Conservation (phyloP, 2,329 filamentous ascomycete genomes). For the Metarhizium brunneum region DNA sequence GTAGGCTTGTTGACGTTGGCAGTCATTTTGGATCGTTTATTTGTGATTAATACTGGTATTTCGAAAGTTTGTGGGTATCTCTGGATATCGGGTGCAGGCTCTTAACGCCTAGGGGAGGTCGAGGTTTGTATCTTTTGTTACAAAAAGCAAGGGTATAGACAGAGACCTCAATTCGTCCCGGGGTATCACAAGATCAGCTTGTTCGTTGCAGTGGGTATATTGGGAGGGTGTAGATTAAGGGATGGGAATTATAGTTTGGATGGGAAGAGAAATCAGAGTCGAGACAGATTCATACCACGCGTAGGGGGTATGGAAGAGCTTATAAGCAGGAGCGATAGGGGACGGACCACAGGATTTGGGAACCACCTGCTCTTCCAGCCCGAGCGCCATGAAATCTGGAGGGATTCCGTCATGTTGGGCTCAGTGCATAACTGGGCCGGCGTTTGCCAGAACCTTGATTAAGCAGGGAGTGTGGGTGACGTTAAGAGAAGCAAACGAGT, state of each 20-base stretch:
- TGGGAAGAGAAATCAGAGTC: slow-evolving; percentile 5
- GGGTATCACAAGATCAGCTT: slow-evolving; percentile 21
- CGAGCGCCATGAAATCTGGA: not conserved
- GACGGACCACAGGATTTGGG: not conserved
- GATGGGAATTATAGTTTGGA: slow-evolving; percentile 8
- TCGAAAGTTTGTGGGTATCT: not conserved
- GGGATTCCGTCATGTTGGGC: not conserved
- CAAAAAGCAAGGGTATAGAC: not conserved
- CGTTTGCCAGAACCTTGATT: slow-evolving; percentile 11
- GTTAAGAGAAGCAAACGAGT: slow-evolving; percentile 22
- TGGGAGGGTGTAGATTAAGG: slow-evolving; percentile 4
- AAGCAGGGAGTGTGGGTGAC: slow-evolving; percentile 18
- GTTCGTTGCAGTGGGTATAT: slow-evolving; percentile 12
- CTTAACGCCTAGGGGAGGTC: not conserved
- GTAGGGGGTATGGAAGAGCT: not conserved
- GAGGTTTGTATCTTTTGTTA: not conserved
- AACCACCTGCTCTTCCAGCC: not conserved
- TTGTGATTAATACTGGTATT: not conserved
- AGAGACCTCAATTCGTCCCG: slow-evolving; percentile 2
- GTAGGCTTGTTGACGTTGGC: slow-evolving; percentile 62
- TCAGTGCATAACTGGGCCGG: slow-evolving; percentile 1
- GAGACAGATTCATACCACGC: not conserved
- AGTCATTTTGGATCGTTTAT: slow-evolving; percentile 20
- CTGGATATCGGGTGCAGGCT: not conserved
- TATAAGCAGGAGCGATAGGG: slow-evolving; percentile 1